phyloP scores from a whole-genome alignment of 108 stramenopile species.

The Nitzschia sp. region DNA sequence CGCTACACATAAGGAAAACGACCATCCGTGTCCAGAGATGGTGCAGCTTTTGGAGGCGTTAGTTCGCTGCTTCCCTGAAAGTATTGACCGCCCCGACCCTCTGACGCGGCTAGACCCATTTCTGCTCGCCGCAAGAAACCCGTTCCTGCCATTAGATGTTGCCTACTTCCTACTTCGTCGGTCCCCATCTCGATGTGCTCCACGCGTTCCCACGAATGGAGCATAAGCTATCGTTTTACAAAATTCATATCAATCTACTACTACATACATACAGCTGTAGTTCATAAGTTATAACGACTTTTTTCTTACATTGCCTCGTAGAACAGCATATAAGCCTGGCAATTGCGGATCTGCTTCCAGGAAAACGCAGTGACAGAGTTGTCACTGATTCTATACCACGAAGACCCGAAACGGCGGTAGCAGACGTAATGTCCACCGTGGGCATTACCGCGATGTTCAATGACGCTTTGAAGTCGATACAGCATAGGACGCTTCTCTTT shows the following conservation, averaged over 20 bases:
- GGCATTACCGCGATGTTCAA: conserved; percentile 81
- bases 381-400: conserved; percentile 75
- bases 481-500: conserved; percentile 9
- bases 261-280: neutral
- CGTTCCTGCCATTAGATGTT: conserved; percentile 19
- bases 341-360: conserved; percentile 67
- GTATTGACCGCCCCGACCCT: conserved; percentile 40
- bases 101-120: conserved; percentile 63
- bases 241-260: neutral
- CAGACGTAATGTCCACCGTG: conserved; percentile 77
- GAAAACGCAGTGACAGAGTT: conserved; percentile 42
- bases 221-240: neutral
- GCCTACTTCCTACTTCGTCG: conserved; percentile 32
- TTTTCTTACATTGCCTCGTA: conserved; percentile 57
- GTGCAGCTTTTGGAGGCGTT: no score
- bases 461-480: conserved; percentile 70
- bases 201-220: neutral
- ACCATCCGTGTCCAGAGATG: neutral
- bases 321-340: conserved; percentile 87
- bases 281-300: neutral
- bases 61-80: conserved; percentile 23
- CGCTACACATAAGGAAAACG: neutral
- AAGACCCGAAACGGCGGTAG: conserved; percentile 53
- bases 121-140: conserved; percentile 58
- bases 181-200: conserved; percentile 20